Evolutionary conservation across 1,284 basidiomycete species (phyloP), one percentile per base, ranked within the genome.

Genomic region (Trametes sp.): DNA sequence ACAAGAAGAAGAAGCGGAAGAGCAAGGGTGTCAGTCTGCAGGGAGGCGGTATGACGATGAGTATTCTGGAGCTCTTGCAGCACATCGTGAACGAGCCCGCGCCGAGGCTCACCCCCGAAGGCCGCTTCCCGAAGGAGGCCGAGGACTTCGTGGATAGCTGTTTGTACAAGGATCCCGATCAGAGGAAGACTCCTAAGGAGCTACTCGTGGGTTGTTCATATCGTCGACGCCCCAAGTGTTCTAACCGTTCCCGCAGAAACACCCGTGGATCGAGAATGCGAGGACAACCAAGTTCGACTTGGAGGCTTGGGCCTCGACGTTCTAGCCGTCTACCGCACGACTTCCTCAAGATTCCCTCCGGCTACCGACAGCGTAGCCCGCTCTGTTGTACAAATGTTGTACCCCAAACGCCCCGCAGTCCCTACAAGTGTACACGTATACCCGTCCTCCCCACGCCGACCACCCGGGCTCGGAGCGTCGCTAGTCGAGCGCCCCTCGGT

Each of bases 21-120:
- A 89, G 88, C 71, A 90, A 87, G 70, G 95, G 95, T 52, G 95
- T 97, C 57, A 91, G 87, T 67, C 80, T 98, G 65, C 93, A 95
- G 73, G 95, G 95, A 41, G 93, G 93, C 4, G 92, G 90, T 14
- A 93, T 93, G 87, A 96, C 95, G 69, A 97, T 99, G 94, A 94
- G 92, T 68, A 99, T 99, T 73, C 84, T 99, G 50, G 97, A 99
- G 78, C 79, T 99, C 38, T 82, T 99, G 72, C 97, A 99, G 73
- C 95, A 98, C 73, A 98, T 99, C 72, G 98, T 99, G 62, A 96
- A 97, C 72, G 96, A 98, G 76, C 94, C 96, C 21, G 94, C 96
- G 31, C 96, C 96, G 31, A 81, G 86, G 69, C 77, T 98, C 59
- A 86, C 87, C 16, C 84, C 87, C 0, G 85, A 88, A 54, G 87